Evolutionary conservation across 306 rosid species (phyloP).

Genomic region (Mimosa pudica): DNA sequence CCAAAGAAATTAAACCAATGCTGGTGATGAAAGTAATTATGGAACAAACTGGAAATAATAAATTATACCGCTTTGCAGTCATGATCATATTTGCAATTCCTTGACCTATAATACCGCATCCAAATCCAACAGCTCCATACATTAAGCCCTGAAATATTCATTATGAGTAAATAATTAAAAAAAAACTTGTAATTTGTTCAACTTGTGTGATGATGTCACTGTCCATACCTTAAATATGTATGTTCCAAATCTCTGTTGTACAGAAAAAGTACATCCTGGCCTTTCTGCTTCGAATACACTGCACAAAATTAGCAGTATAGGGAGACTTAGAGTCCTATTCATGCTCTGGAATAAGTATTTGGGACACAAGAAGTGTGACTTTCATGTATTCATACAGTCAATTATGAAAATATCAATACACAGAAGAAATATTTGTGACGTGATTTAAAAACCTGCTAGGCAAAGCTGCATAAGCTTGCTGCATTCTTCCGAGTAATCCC

Average conservation of each 20-base stretch:
- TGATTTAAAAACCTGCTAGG: conserved; percentile 87
- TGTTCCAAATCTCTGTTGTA: conserved; percentile 77
- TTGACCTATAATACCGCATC: conserved; percentile 94
- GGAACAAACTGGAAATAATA: conserved; percentile 21
- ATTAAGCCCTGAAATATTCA: conserved; percentile 65
- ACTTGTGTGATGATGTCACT: conserved; percentile 11
- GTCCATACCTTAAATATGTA: conserved; percentile 68
- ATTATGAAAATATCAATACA: conserved; percentile 1
- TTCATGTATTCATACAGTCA: conserved; percentile 16
- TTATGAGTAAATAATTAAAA: not conserved
- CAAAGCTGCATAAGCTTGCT: conserved; percentile 70
- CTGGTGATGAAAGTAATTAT: conserved; percentile 1
- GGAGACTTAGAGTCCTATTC: conserved; percentile 30
- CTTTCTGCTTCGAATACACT: conserved; percentile 98
- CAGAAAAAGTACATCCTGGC: conserved; percentile 83
- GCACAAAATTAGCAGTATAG: conserved; percentile 34
- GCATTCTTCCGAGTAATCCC: conserved; percentile 71
- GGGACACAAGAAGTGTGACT: conserved; percentile 18
- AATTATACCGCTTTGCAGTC: conserved; percentile 81
- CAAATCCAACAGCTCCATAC: conserved; percentile 88
- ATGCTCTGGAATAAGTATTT: conserved; percentile 20
- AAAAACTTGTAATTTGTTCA: conserved; percentile 2
- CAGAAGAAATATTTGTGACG: conserved; percentile 9
- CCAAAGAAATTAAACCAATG: not conserved
- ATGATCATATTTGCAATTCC: conserved; percentile 92